Conservation (phyloP, 768 basidiomycete species). For the Serpula lacrymans region DNA sequence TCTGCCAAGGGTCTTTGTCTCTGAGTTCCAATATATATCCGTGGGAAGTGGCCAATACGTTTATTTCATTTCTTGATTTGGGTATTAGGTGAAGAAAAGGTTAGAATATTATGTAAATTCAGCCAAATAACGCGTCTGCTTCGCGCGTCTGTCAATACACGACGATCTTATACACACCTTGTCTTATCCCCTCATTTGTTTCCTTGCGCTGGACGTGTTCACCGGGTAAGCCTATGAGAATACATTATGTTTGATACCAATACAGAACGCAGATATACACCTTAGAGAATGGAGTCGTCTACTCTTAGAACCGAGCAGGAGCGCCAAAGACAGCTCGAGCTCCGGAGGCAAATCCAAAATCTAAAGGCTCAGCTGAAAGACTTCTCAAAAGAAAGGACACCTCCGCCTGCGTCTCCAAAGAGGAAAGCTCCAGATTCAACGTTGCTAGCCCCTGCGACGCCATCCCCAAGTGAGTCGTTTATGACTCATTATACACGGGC, state of each 20-base stretch:
- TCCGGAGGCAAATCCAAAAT: slow-evolving; percentile 51
- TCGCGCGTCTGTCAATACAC: slow-evolving; percentile 2
- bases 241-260: too few relatives aligned
- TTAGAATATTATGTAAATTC: slow-evolving; percentile 3
- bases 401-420: slow-evolving; percentile 40
- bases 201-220: not conserved
- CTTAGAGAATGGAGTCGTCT: slow-evolving; percentile 56
- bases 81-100: not conserved
- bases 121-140: slow-evolving; percentile 20
- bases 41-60: slow-evolving; percentile 1
- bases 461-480: slow-evolving; percentile 58
- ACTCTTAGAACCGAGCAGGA: slow-evolving; percentile 38
- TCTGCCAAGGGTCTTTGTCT: not conserved
- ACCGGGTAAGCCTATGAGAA: not conserved
- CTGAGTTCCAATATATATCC: slow-evolving; percentile 5
- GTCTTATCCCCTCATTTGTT: not conserved
- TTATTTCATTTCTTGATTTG: too few relatives aligned
- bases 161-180: slow-evolving; percentile 12
- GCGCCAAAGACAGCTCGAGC: slow-evolving; percentile 40
- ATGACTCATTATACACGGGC: slow-evolving; percentile 3
- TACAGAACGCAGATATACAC: too few relatives aligned
- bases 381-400: slow-evolving; percentile 21
- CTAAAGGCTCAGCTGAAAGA: slow-evolving; percentile 54
- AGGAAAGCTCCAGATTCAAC: slow-evolving; percentile 39
- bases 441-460: slow-evolving; percentile 47